These are phyloP conservation scores for Agrostemma githago DNA, from an alignment of 148 eudicot species.

Conservation along the genomic window DNA sequence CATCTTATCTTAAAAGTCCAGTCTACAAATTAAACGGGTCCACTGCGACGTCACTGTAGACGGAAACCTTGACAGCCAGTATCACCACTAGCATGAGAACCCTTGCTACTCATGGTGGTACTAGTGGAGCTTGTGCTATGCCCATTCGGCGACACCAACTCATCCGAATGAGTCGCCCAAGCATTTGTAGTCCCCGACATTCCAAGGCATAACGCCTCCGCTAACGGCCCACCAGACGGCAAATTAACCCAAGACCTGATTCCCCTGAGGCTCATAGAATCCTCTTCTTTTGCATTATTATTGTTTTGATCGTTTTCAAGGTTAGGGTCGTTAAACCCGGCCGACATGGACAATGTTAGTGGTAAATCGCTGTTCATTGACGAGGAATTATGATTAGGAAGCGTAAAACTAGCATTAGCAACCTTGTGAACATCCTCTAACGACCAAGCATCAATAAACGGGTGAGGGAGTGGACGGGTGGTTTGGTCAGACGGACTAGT, in stretches of 20 bases:
- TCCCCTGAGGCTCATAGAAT: not conserved
- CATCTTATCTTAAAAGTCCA: not conserved
- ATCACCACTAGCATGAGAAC: conserved; percentile 18
- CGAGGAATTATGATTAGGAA: conserved; percentile 11
- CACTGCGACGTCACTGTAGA: not conserved
- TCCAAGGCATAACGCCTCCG: conserved; percentile 78
- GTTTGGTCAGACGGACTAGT: not conserved
- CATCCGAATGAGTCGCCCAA: conserved; percentile 12
- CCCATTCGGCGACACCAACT: conserved; percentile 39
- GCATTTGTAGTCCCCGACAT: conserved; percentile 33
- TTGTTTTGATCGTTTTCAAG: not conserved
- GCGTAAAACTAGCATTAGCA: not conserved
- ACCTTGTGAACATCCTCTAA: conserved; percentile 24
- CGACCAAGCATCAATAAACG: conserved; percentile 82
- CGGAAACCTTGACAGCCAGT: conserved; percentile 11
- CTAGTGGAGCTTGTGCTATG: conserved; percentile 31
- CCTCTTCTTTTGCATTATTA: not conserved
- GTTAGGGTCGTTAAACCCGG: conserved; percentile 21
- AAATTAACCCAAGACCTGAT: conserved; percentile 36
- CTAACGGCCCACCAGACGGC: conserved; percentile 75
- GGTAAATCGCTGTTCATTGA: conserved; percentile 31
- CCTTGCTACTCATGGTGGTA: conserved; percentile 4
- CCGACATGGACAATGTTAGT: conserved; percentile 58
- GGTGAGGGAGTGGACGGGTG: conserved; percentile 35
- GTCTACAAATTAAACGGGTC: not conserved